phyloP scores from a whole-genome alignment of 108 stramenopile species.

The Pseudonitzschia multiseries region DNA sequence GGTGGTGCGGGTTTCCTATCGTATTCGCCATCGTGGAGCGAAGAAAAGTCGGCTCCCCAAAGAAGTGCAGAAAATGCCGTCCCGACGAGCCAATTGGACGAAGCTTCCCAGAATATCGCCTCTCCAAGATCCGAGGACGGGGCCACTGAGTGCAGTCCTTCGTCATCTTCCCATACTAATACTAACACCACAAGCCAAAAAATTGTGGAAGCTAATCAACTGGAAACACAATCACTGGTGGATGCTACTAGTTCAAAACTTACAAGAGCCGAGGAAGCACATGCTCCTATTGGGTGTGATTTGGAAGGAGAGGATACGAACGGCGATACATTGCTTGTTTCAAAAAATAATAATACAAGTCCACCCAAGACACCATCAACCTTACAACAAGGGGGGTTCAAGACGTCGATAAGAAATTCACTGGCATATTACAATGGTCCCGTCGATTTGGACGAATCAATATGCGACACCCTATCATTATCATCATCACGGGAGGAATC shows the following conservation, averaged over 20 bases:
- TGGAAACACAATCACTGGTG: background rate
- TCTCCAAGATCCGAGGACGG: too few relatives aligned
- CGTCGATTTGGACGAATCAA: conserved; percentile 29
- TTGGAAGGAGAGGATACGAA: background rate
- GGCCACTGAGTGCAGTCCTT: too few relatives aligned
- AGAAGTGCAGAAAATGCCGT: background rate
- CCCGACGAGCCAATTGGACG: too few relatives aligned
- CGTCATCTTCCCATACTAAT: too few relatives aligned
- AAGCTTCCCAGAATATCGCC: too few relatives aligned
- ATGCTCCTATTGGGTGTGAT: background rate
- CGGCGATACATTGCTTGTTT: too few relatives aligned
- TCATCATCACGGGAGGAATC: background rate
- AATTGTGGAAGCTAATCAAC: background rate
- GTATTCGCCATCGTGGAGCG: background rate
- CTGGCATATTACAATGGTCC: background rate
- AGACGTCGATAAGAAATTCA: background rate
- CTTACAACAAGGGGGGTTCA: background rate
- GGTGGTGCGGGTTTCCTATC: background rate
- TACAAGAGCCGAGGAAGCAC: background rate
- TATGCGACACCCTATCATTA: conserved; percentile 7
- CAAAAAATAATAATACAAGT: background rate
- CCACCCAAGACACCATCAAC: too few relatives aligned
- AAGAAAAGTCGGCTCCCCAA: background rate
- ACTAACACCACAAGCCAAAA: background rate
- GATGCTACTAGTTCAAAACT: background rate